Percentiles rank a stretch among this genome's conserved stretches.
Evolutionary conservation across 2,329 filamentous ascomycete genomes (phyloP).

Genomic region (Elsinoe fawcettii): DNA sequence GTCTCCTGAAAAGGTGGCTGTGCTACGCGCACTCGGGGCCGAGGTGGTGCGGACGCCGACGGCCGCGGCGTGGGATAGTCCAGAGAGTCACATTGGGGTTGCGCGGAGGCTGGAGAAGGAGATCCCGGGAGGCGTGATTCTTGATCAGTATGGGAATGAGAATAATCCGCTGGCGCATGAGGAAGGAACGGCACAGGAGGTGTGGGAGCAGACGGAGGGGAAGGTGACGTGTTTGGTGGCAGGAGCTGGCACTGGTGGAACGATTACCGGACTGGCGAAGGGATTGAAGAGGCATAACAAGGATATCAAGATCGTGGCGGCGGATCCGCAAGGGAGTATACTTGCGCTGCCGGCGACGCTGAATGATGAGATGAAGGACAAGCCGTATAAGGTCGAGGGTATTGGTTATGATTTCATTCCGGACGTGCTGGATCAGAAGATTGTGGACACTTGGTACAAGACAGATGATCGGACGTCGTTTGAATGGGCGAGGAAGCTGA

Average conservation of each 20-base stretch:
- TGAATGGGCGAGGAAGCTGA: constrained; percentile 77
- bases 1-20: constrained; percentile 95
- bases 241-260: constrained; percentile 90
- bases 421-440: constrained; percentile 72
- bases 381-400: constrained; percentile 93
- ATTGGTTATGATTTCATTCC: constrained; percentile 99
- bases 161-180: constrained; percentile 95
- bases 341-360: constrained; percentile 71
- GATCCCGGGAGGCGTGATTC: constrained; percentile 90
- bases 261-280: constrained; percentile 79
- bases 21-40: constrained; percentile 84
- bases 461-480: constrained; percentile 91
- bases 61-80: constrained; percentile 86
- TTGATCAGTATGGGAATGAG: constrained; percentile 88
- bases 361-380: constrained; percentile 73
- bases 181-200: constrained; percentile 88
- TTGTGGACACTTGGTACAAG: constrained; percentile 96
- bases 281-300: constrained; percentile 83
- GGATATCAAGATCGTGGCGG: constrained; percentile 79
- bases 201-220: constrained; percentile 80
- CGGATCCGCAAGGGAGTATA: constrained; percentile 87
- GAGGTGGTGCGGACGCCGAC: constrained; percentile 98
- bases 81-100: constrained; percentile 95
- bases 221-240: constrained; percentile 77
- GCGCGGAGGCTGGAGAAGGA: constrained; percentile 85